Evolutionary conservation across 176 grass and related monocot species (phyloP).

Genomic region (Avena insularis): DNA sequence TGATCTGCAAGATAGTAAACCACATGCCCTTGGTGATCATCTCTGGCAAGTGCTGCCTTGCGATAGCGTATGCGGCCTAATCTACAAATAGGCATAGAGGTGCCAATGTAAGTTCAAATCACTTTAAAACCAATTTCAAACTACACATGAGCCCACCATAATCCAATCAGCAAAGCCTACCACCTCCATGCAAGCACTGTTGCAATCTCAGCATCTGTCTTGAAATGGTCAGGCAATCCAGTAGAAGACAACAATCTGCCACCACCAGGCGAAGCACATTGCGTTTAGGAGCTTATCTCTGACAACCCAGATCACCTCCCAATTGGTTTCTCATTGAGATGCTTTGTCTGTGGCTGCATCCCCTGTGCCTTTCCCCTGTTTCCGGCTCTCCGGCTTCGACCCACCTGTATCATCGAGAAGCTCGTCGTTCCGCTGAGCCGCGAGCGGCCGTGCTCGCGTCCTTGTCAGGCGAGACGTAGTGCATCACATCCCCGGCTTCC

Average conservation of each 20-base stretch:
- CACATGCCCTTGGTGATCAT: conserved; percentile 75
- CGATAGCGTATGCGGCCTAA: conserved; percentile 82
- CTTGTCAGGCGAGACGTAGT: conserved; percentile 37
- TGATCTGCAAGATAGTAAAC: conserved; percentile 66
- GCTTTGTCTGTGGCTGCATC: conserved; percentile 50
- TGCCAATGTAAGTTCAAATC: conserved; percentile 11
- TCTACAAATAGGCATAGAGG: conserved; percentile 65
- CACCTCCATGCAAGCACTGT: conserved; percentile 87
- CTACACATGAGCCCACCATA: neutral
- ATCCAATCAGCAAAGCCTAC: conserved; percentile 39
- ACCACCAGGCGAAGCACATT: conserved; percentile 87
- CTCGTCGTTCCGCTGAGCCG: conserved; percentile 74
- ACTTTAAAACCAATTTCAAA: conserved; percentile 7
- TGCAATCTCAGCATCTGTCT: conserved; percentile 77
- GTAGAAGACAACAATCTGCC: conserved; percentile 93
- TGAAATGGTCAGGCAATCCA: conserved; percentile 84
- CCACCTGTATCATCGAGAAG: conserved; percentile 87
- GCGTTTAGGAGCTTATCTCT: conserved; percentile 72
- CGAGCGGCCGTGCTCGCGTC: conserved; percentile 16
- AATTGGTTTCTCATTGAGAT: conserved; percentile 81
- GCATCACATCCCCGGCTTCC: conserved; percentile 23
- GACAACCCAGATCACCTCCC: conserved; percentile 95
- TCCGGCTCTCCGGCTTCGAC: conserved; percentile 73
- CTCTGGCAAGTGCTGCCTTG: conserved; percentile 82
- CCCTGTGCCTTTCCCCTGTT: conserved; percentile 52